These are phyloP conservation scores for Mortierella sp. DNA, from an alignment of 371 early-diverging fungal species.

Conservation along the genomic window DNA sequence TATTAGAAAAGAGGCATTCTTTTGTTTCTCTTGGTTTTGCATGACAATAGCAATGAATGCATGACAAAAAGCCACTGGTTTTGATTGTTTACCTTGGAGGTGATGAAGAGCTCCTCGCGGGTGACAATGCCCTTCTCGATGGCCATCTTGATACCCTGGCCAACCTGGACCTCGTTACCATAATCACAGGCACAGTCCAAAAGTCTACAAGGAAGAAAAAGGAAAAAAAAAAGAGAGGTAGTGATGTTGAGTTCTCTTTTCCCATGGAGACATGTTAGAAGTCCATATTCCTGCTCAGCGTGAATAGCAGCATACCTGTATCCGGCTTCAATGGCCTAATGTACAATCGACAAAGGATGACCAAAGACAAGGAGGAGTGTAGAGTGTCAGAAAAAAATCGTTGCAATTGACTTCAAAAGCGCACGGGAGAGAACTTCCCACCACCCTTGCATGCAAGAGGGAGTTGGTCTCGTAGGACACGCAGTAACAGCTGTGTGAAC, in stretches of 20 bases:
- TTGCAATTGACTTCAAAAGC: too few species aligned
- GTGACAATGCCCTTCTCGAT: conserved; percentile 70
- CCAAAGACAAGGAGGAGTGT: not conserved
- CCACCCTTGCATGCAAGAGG: not conserved
- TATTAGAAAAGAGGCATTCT: not conserved
- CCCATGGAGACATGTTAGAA: too few species aligned
- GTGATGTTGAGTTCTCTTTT: not conserved
- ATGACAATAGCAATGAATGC: not conserved
- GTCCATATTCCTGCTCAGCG: too few species aligned
- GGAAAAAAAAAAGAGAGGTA: not conserved
- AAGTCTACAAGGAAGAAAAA: conserved; percentile 9
- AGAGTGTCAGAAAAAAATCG: not conserved
- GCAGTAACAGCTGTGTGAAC: too few species aligned
- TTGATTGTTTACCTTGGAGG: conserved; percentile 73
- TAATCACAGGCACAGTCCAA: conserved; percentile 61
- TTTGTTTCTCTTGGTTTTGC: not conserved
- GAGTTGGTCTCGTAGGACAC: too few species aligned
- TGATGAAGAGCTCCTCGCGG: conserved; percentile 79
- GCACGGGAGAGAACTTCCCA: not conserved
- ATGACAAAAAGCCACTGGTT: not conserved
- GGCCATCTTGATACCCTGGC: conserved; percentile 66
- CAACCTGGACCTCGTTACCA: conserved; percentile 77
- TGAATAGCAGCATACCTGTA: conserved; percentile 28
- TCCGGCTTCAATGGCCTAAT: conserved; percentile 46
- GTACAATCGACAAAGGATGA: not conserved